These are phyloP conservation scores for Russula emetica DNA, from an alignment of 768 basidiomycete genomes.

Conservation along the genomic window DNA sequence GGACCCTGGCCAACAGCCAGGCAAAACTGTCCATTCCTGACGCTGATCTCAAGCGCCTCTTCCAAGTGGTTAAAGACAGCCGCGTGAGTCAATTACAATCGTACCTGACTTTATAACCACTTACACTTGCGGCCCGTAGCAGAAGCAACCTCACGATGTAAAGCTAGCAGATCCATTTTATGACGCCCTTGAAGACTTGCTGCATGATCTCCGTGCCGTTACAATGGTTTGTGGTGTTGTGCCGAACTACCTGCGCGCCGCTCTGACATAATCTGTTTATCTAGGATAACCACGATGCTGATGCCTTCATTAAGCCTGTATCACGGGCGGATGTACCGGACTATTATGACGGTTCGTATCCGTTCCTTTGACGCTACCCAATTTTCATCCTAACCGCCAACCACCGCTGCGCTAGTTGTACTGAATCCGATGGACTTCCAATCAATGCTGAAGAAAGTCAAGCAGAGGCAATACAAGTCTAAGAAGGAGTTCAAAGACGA, in stretches of 20 bases:
- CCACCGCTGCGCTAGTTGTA: slow-evolving; percentile 58
- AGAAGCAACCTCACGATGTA: slow-evolving; percentile 51
- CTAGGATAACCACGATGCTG: slow-evolving; percentile 84
- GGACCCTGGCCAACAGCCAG: slow-evolving; percentile 77
- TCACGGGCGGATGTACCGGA: slow-evolving; percentile 86
- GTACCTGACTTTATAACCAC: slow-evolving; percentile 26
- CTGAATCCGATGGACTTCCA: slow-evolving; percentile 92
- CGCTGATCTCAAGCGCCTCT: slow-evolving; percentile 73
- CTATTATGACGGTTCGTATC: slow-evolving; percentile 78
- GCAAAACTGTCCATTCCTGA: slow-evolving; percentile 56
- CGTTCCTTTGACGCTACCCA: slow-evolving; percentile 2
- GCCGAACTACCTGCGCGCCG: slow-evolving; percentile 33
- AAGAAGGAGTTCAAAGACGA: slow-evolving; percentile 93
- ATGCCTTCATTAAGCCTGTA: slow-evolving; percentile 92
- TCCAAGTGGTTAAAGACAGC: slow-evolving; percentile 81
- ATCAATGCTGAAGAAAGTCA: slow-evolving; percentile 91
- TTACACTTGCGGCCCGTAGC: slow-evolving; percentile 28
- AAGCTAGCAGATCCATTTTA: slow-evolving; percentile 88
- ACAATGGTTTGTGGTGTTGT: slow-evolving; percentile 51
- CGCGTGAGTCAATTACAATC: slow-evolving; percentile 55
- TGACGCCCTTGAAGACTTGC: slow-evolving; percentile 85
- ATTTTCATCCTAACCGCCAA: background rate
- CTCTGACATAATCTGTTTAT: slow-evolving; percentile 23
- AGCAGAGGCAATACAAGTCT: slow-evolving; percentile 85
- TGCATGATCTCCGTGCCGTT: slow-evolving; percentile 77